Evolutionary conservation across 306 rosid genomes (phyloP).

Genomic region (Vachellia collinsii): DNA sequence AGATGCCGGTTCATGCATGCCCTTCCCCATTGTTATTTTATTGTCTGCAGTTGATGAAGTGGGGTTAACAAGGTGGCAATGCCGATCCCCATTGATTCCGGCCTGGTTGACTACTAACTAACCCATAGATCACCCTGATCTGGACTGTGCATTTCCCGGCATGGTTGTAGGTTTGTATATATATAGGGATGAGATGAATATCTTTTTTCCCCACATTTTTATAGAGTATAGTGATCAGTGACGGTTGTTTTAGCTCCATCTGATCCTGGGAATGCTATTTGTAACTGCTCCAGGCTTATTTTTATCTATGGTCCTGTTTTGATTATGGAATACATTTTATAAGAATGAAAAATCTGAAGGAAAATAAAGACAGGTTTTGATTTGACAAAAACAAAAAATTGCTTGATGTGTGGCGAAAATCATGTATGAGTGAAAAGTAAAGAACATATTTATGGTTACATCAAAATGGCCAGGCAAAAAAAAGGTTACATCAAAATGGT

Average conservation of each 20-base stretch:
- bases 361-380: not conserved
- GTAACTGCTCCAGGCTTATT: slow-evolving; percentile 47
- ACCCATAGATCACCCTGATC: slow-evolving; percentile 56
- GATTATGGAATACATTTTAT: not conserved
- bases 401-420: not conserved
- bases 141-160: slow-evolving; percentile 30
- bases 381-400: not conserved
- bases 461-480: no score
- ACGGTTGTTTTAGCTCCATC: slow-evolving; percentile 58
- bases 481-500: no score
- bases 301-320: not conserved
- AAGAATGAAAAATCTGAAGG: not conserved
- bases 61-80: slow-evolving; percentile 6
- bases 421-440: not conserved
- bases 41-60: slow-evolving; percentile 29
- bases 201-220: not conserved
- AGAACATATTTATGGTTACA: not conserved
- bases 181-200: slow-evolving; percentile 45
- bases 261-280: slow-evolving; percentile 54
- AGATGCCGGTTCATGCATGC: slow-evolving; percentile 41
- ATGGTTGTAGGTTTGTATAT: slow-evolving; percentile 56
- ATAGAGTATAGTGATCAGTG: slow-evolving; percentile 55
- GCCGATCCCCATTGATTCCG: slow-evolving; percentile 31
- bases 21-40: slow-evolving; percentile 37
- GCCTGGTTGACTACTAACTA: slow-evolving; percentile 54